Percentiles rank a stretch among this genome's conserved stretches.
Conservation (phyloP, 306 rosid genomes). For the Castanospermum australe region DNA sequence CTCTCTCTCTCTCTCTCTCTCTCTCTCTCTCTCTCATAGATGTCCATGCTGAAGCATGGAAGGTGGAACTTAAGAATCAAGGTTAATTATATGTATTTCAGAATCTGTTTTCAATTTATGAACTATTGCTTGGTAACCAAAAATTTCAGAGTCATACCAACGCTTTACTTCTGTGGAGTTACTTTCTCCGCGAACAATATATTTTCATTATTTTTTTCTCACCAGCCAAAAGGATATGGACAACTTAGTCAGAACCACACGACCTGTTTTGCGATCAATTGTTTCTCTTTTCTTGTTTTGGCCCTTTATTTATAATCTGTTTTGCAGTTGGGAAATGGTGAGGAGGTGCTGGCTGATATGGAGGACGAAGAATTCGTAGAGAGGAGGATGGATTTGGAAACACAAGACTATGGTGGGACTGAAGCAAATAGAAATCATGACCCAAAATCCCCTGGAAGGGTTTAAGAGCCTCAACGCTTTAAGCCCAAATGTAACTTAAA, state of each 20-base stretch:
- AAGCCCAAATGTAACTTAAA: not conserved
- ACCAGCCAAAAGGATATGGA: not conserved
- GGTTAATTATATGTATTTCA: not conserved
- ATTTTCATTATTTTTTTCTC: not conserved
- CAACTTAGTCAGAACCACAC: not conserved
- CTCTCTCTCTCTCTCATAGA: not conserved
- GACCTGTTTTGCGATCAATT: not conserved
- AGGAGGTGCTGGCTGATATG: not conserved
- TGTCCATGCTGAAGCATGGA: not conserved
- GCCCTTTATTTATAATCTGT: not conserved
- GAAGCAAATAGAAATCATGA: constrained; percentile 54
- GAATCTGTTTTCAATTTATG: not conserved
- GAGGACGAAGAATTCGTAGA: not conserved
- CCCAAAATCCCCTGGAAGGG: constrained; percentile 42
- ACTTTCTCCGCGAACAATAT: not conserved
- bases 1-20: not conserved
- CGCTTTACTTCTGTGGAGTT: not conserved
- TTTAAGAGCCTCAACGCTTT: constrained; percentile 22
- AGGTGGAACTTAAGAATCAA: not conserved
- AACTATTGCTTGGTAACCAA: not conserved
- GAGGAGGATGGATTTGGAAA: constrained; percentile 43
- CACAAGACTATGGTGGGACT: constrained; percentile 46
- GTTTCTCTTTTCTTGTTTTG: not conserved
- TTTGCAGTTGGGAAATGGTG: constrained; percentile 24
- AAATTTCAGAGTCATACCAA: not conserved